Evolutionary conservation across 2,329 filamentous ascomycete genomes (phyloP).

Genomic region (Neofusicoccum parvum): DNA sequence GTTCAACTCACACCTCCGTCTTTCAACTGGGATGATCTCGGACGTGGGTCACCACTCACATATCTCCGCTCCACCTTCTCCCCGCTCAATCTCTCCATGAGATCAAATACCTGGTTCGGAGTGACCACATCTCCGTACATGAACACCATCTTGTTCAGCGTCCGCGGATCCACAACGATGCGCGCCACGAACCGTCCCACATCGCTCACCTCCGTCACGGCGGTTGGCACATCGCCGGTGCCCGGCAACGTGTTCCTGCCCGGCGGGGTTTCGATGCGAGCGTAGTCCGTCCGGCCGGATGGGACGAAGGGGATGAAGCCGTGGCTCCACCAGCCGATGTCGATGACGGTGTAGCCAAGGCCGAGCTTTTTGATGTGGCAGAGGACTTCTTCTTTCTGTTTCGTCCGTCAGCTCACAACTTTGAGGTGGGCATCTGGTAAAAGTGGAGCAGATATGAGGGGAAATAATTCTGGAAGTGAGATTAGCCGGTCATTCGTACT

Average conservation of each 20-base stretch:
- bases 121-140: conserved; percentile 51
- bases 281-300: conserved; percentile 46
- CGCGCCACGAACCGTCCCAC: conserved; percentile 55
- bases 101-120: conserved; percentile 49
- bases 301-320: conserved; percentile 47
- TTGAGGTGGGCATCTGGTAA: too few relatives aligned
- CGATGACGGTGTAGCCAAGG: conserved; percentile 59
- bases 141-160: conserved; percentile 57
- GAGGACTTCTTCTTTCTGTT: conserved; percentile 54
- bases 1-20: background rate
- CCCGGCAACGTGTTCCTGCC: background rate
- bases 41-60: conserved; percentile 31
- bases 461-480: too few relatives aligned
- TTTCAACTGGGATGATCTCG: background rate
- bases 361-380: conserved; percentile 51
- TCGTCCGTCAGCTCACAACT: too few relatives aligned
- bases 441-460: too few relatives aligned
- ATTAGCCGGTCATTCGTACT: conserved; percentile 26
- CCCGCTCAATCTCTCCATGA: conserved; percentile 52
- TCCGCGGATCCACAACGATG: conserved; percentile 56
- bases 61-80: conserved; percentile 49
- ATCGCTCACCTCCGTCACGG: conserved; percentile 54
- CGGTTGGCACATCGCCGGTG: conserved; percentile 45
- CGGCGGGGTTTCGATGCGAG: background rate
- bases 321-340: conserved; percentile 63